Conservation (phyloP, 164 flowering plant species). For the Magnolia kwangsiensis region DNA sequence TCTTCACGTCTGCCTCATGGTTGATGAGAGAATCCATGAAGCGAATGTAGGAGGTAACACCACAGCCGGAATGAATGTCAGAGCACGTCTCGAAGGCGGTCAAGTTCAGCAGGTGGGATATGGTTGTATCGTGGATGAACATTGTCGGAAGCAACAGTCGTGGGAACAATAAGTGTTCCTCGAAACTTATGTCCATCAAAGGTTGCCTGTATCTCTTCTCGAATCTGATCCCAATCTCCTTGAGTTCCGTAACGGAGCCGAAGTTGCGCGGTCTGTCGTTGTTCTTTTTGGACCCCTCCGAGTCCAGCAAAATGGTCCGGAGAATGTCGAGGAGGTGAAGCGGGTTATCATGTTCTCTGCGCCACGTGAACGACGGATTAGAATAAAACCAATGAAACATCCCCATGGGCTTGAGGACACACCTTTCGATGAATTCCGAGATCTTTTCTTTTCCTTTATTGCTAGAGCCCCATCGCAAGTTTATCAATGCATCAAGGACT, state of each 20-base stretch:
- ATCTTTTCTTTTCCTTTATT: not conserved
- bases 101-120: conserved; percentile 2
- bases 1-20: not conserved
- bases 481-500: not conserved
- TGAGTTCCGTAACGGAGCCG: conserved; percentile 2
- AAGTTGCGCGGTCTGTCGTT: not conserved
- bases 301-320: not conserved
- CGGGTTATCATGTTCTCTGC: not conserved
- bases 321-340: not conserved
- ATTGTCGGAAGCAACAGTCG: not conserved
- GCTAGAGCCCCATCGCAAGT: not conserved
- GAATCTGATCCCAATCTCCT: not conserved
- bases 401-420: not conserved
- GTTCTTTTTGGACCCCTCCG: too few species aligned
- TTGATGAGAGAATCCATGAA: conserved; percentile 9
- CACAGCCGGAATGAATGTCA: not conserved
- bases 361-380: too few species aligned
- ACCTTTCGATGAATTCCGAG: not conserved
- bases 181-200: not conserved
- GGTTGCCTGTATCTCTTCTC: not conserved
- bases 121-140: not conserved
- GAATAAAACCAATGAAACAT: accelerated
- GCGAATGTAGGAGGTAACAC: conserved; percentile 12
- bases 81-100: conserved; percentile 5
- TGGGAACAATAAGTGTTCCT: not conserved